phyloP scores from a whole-genome alignment of 352 stramenopile genomes.

The Phytophthora cryptogea region DNA sequence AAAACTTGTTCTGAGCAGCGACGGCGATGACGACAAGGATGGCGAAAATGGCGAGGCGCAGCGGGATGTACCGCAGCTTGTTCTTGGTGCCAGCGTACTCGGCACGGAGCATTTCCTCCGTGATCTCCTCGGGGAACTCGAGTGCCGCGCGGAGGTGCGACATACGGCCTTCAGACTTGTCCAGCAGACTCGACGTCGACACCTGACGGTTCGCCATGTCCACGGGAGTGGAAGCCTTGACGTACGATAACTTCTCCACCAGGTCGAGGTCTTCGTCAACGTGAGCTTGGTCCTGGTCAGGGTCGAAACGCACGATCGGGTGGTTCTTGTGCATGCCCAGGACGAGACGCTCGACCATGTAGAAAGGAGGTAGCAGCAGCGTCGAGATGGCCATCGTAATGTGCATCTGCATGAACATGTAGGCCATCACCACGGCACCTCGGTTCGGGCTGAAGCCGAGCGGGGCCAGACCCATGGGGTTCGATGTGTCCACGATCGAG shows the following conservation, averaged over 20 bases:
- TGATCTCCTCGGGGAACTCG: slow-evolving; percentile 33
- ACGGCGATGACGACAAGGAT: slow-evolving; percentile 50
- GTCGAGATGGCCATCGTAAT: slow-evolving; percentile 30
- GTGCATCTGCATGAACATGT: slow-evolving; percentile 36
- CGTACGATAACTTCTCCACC: slow-evolving; percentile 32
- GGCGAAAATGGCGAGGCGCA: slow-evolving; percentile 42
- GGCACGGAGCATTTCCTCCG: slow-evolving; percentile 29
- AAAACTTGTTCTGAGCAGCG: slow-evolving; percentile 49
- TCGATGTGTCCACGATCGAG: slow-evolving; percentile 25
- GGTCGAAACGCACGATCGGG: slow-evolving; percentile 25
- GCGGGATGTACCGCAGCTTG: slow-evolving; percentile 43
- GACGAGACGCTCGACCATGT: slow-evolving; percentile 32
- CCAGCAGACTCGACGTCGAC: slow-evolving; percentile 21
- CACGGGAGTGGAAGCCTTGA: slow-evolving; percentile 23
- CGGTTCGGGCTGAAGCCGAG: slow-evolving; percentile 28
- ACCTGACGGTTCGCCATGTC: slow-evolving; percentile 23
- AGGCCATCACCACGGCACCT: slow-evolving; percentile 26
- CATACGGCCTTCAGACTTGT: slow-evolving; percentile 28
- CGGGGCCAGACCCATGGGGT: slow-evolving; percentile 15
- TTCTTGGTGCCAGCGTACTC: slow-evolving; percentile 47
- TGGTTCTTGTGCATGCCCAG: slow-evolving; percentile 30
- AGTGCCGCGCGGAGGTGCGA: slow-evolving; percentile 21
- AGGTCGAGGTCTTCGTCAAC: slow-evolving; percentile 28
- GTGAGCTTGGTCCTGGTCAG: slow-evolving; percentile 12
- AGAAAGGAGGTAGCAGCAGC: slow-evolving; percentile 27